Base-by-base conservation (phyloP, 805 yeast species). In the Candida chilensis region DNA sequence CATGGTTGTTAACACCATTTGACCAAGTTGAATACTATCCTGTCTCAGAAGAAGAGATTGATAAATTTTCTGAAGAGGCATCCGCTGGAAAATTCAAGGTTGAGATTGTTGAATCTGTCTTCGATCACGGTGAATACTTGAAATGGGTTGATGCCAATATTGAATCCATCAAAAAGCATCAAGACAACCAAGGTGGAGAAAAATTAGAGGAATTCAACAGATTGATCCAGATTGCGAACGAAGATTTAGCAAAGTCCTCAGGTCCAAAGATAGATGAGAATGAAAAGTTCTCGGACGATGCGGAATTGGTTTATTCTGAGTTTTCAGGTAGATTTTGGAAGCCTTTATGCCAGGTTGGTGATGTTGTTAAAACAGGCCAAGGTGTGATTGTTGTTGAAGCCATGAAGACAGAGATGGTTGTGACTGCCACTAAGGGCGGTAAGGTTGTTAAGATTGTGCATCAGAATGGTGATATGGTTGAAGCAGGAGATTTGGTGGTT, bases 241-340 rank as follows among this genome's bases (percentile, higher is more conserved):
- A 78, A 17, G 94, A 84, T 41, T 64, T 83, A 39, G 78, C 63
- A 27, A 57, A 68, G 25, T 53, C 73, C 9, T 68, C 72, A n/a
- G 62, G 69, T 4, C 57, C 60, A 10, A 63, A 61, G 21, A 55
- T 54, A 19, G 38, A 38, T 12, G 68, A 66, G 27, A 66, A 54
- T 11, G 82, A 77, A 30, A 62, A 65, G 34, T 83, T 72, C 47
- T 75, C 84, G 18, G 96, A 85, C 30, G 72, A 67, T 47, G 92
- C 95, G 5, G 84, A 77, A 46, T 50, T 82, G 62, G 84, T 88
- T 13, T 88, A 88, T 50, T 87, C 96, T 15, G 96, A 92, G 53
- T 92, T 77, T 52, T 82, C 95, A n/a, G 98, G 97, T 33, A 70
- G 97, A 42, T 87, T 83, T 69, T 90, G 98, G 98, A 90, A 92